Conservation (phyloP, 1,284 basidiomycete genomes). For the Pascua guehoae region DNA sequence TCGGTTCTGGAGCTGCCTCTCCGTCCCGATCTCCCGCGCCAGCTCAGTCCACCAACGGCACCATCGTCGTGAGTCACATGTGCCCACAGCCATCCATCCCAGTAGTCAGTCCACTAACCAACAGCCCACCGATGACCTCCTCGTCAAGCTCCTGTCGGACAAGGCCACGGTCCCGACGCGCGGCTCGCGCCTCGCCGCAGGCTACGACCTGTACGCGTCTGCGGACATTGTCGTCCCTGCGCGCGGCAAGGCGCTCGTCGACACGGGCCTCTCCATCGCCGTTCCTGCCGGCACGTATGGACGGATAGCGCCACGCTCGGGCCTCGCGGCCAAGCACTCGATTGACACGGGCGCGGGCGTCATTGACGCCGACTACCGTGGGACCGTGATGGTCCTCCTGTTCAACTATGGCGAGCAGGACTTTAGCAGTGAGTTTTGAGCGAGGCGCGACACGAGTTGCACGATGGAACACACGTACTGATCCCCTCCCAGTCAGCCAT, state of each 20-base stretch:
- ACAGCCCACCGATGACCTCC: slow-evolving; percentile 51
- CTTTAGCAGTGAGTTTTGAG: slow-evolving; percentile 64
- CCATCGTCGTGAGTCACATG: background rate
- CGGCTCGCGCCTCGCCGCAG: slow-evolving; percentile 80
- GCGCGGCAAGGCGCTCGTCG: slow-evolving; percentile 79
- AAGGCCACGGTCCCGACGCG: slow-evolving; percentile 82
- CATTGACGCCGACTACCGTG: slow-evolving; percentile 93
- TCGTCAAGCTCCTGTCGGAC: slow-evolving; percentile 78
- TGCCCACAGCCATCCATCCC: background rate
- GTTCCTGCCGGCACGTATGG: slow-evolving; percentile 92
- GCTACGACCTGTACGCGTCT: slow-evolving; percentile 91
- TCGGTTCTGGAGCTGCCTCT: no score
- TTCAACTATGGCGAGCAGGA: slow-evolving; percentile 89
- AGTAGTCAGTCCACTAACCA: background rate
- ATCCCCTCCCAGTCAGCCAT: slow-evolving; percentile 62
- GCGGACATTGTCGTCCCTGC: slow-evolving; percentile 75
- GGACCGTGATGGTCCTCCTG: slow-evolving; percentile 84
- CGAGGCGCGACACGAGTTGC: no score
- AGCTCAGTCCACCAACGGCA: background rate
- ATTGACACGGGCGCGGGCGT: slow-evolving; percentile 97
- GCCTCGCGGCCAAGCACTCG: slow-evolving; percentile 94
- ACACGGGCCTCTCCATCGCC: slow-evolving; percentile 86
- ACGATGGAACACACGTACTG: background rate
- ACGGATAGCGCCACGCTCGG: slow-evolving; percentile 89
- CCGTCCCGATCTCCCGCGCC: no score